Conservation (phyloP, 2,329 filamentous ascomycete genomes). For the Pseudocercospora vitis region DNA sequence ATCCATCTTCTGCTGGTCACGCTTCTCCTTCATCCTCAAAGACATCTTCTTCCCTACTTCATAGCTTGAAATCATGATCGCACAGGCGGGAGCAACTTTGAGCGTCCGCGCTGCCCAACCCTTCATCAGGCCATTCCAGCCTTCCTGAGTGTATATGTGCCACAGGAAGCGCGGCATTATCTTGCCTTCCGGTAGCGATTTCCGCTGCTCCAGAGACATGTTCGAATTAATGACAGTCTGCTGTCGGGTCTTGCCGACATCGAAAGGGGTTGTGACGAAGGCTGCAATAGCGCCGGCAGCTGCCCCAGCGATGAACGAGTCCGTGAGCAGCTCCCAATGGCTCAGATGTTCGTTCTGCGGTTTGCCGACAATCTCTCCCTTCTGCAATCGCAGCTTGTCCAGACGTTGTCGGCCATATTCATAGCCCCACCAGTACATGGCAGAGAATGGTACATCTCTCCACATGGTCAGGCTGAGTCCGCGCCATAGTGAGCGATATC, state of each 20-base stretch:
- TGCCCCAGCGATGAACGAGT: constrained; percentile 87
- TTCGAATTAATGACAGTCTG: constrained; percentile 71
- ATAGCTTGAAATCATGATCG: constrained; percentile 99
- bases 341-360: constrained; percentile 38
- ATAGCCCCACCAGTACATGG: constrained; percentile 97
- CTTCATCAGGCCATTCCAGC: constrained; percentile 75
- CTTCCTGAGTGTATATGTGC: constrained; percentile 88
- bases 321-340: constrained; percentile 77
- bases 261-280: constrained; percentile 88
- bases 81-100: constrained; percentile 93
- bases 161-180: constrained; percentile 80
- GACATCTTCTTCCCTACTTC: constrained; percentile 93
- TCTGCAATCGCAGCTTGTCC: constrained; percentile 64
- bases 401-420: constrained; percentile 74
- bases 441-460: constrained; percentile 96
- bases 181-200: constrained; percentile 65
- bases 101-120: constrained; percentile 90
- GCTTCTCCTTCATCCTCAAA: constrained; percentile 66
- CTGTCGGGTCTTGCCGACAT: constrained; percentile 93
- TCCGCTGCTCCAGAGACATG: constrained; percentile 41
- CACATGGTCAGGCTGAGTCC: constrained; percentile 88
- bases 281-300: constrained; percentile 81
- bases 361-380: constrained; percentile 30
- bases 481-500: constrained; percentile 83
- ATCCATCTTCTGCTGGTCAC: constrained; percentile 22